A percentile compares a stretch with the other conserved stretches of the same genome.
Conservation (phyloP, 306 rosid species). For the Prunus dulcis region DNA sequence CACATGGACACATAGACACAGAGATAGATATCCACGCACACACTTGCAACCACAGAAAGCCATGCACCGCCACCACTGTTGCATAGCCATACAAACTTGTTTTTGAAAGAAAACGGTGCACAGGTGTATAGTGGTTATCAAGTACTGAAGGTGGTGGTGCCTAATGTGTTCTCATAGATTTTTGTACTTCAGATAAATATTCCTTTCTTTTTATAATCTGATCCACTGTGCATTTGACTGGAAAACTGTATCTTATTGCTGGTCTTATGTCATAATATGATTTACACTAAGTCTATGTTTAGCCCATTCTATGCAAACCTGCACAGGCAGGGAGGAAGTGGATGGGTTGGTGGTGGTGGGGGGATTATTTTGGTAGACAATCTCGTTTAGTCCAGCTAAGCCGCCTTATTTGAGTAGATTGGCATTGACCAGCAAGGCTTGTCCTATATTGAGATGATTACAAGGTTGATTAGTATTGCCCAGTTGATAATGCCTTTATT, state of each 20-base stretch:
- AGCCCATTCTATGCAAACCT: background rate
- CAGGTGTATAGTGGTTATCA: background rate
- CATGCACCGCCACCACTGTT: background rate
- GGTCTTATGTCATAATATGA: background rate
- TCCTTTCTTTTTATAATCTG: too few relatives aligned
- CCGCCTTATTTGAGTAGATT: too few relatives aligned
- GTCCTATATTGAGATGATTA: too few relatives aligned
- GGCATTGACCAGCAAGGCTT: too few relatives aligned
- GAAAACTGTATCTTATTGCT: background rate
- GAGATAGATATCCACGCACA: background rate
- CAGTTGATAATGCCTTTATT: too few relatives aligned
- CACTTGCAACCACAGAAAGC: background rate
- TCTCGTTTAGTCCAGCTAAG: too few relatives aligned
- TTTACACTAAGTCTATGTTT: background rate
- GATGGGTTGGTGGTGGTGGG: too few relatives aligned
- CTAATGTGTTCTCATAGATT: background rate
- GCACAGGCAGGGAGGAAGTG: background rate
- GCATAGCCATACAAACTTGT: background rate
- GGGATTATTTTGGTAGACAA: too few relatives aligned
- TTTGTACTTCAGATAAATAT: too few relatives aligned
- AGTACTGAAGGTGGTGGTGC: background rate
- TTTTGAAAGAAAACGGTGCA: too few relatives aligned
- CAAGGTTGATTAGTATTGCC: too few relatives aligned
- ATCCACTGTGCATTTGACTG: background rate
- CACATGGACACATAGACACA: background rate